Evolutionary conservation across 768 basidiomycete species (phyloP).

Genomic region (Trametes cinnabarina): DNA sequence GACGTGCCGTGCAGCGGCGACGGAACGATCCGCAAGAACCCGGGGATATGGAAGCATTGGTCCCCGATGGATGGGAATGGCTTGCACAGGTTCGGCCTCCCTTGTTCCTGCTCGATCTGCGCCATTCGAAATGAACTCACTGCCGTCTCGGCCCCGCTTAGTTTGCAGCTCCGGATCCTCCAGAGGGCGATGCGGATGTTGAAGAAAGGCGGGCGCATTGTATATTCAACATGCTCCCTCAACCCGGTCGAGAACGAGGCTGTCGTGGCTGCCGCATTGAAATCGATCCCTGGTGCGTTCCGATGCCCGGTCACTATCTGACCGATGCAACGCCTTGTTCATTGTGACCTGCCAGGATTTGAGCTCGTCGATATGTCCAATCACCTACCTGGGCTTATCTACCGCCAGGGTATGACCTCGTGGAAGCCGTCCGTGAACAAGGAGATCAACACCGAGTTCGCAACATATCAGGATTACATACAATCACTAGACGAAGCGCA

Average conservation of each 20-base stretch:
- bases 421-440: slow-evolving; percentile 79
- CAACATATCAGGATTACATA: slow-evolving; percentile 60
- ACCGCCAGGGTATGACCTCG: slow-evolving; percentile 67
- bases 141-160: slow-evolving; percentile 31
- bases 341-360: slow-evolving; percentile 48
- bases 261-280: slow-evolving; percentile 83
- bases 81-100: slow-evolving; percentile 68
- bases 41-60: slow-evolving; percentile 95
- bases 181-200: slow-evolving; percentile 91
- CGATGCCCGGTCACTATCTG: neutral
- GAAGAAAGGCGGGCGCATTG: slow-evolving; percentile 81
- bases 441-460: slow-evolving; percentile 47
- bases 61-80: slow-evolving; percentile 86
- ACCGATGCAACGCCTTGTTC: neutral
- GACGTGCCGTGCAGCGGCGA: slow-evolving; percentile 99
- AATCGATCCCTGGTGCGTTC: slow-evolving; percentile 59
- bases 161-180: slow-evolving; percentile 89
- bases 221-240: slow-evolving; percentile 97
- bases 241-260: slow-evolving; percentile 98
- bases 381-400: slow-evolving; percentile 67
- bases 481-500: slow-evolving; percentile 47
- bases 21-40: slow-evolving; percentile 92
- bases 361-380: slow-evolving; percentile 75
- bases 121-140: neutral
- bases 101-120: neutral